Percentiles rank a stretch among this genome's conserved stretches.
These are phyloP conservation scores for Kwoniella sp. DNA, from an alignment of 768 basidiomycete genomes.

Conservation along the genomic window DNA sequence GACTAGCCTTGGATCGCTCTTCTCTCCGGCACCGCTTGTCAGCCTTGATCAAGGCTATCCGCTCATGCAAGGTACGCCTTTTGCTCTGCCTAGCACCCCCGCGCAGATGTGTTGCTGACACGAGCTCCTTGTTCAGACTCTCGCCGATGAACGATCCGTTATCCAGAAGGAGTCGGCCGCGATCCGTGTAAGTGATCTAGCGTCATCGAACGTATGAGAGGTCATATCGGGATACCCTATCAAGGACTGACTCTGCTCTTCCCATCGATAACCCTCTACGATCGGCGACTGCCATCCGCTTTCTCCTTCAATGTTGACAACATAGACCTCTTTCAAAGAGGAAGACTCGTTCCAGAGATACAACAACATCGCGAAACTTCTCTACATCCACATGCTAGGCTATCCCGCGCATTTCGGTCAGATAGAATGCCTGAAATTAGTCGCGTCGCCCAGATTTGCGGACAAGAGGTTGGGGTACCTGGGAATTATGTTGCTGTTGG, in stretches of 20 bases:
- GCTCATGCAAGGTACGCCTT: conserved; percentile 81
- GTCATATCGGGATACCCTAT: background rate
- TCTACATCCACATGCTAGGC: conserved; percentile 78
- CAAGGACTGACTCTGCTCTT: background rate
- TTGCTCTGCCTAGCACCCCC: conserved; percentile 23
- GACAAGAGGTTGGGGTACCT: conserved; percentile 96
- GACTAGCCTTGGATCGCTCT: background rate
- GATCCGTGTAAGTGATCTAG: conserved; percentile 60
- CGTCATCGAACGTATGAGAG: background rate
- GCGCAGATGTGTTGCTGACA: no score
- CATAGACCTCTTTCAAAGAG: conserved; percentile 93
- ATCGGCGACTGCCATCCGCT: conserved; percentile 38
- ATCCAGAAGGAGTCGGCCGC: conserved; percentile 97
- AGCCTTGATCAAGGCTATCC: conserved; percentile 98
- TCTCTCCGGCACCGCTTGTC: background rate
- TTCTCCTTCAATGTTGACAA: no score
- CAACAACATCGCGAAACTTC: conserved; percentile 95
- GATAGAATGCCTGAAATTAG: conserved; percentile 65
- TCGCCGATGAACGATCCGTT: conserved; percentile 95
- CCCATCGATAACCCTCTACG: background rate
- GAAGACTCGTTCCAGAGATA: conserved; percentile 94
- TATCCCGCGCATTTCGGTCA: conserved; percentile 99
- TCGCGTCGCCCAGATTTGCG: conserved; percentile 89
- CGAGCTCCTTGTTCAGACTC: no score
- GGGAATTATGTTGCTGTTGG: conserved; percentile 94